A percentile compares a stretch with the other conserved stretches of the same genome.
These are phyloP conservation scores for Parastagonospora avenae DNA, from an alignment of 2,329 filamentous ascomycete genomes.

Conservation along the genomic window DNA sequence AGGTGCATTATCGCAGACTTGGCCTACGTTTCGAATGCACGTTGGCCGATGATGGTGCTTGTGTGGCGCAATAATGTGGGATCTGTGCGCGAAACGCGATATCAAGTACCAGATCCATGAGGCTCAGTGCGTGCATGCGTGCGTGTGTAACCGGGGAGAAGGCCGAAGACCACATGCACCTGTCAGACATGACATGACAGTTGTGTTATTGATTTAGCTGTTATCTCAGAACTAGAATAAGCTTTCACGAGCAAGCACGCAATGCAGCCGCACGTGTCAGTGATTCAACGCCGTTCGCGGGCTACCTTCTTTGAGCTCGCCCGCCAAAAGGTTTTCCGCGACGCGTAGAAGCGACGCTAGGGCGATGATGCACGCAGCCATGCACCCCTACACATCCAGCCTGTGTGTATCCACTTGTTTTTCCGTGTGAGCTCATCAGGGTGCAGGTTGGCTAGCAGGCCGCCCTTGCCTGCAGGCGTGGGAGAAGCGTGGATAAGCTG, in stretches of 20 bases:
- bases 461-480: slow-evolving; percentile 25
- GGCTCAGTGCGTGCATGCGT: no score
- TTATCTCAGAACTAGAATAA: no score
- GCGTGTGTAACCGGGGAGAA: no score
- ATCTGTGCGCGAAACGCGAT: neutral
- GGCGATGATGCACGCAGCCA: slow-evolving; percentile 16
- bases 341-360: slow-evolving; percentile 1
- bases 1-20: slow-evolving; percentile 7
- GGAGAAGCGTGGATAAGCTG: slow-evolving; percentile 4
- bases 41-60: neutral
- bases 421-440: slow-evolving; percentile 18
- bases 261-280: slow-evolving; percentile 1
- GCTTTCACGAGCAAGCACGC: no score
- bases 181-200: neutral
- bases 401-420: neutral
- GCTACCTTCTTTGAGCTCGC: slow-evolving; percentile 26
- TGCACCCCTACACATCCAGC: slow-evolving; percentile 9
- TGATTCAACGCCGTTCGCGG: slow-evolving; percentile 30
- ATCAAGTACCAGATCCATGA: neutral
- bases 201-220: neutral
- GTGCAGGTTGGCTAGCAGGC: slow-evolving; percentile 14
- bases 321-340: neutral
- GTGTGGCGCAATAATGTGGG: slow-evolving; percentile 3
- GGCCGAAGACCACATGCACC: neutral
- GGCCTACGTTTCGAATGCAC: slow-evolving; percentile 1